Evolutionary conservation across 345 rosid genomes (phyloP), one percentile per base, ranked within the genome.

Genomic region (Ailanthus altissimus): DNA sequence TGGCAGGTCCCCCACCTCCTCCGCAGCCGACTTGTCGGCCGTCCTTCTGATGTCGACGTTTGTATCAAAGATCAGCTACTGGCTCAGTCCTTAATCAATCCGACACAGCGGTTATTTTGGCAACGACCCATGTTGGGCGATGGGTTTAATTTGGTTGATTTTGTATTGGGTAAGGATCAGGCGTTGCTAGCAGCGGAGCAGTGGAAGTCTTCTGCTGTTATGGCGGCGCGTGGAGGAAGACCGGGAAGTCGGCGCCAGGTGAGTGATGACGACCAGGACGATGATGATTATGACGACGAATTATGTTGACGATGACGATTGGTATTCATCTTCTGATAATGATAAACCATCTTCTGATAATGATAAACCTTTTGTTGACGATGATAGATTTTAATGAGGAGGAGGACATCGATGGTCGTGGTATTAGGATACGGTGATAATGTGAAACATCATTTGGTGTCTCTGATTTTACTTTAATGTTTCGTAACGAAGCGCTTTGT

Each of bases 1-100:
- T 53, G 73, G 77, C 4, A 78, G 57, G 67, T 56, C 26, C 69
- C 81, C 9, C 73, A 46, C 10, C 53, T 47, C 13, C 74, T 78
- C 59, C 74, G 74, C 2, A 46, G 73, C 68, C 70, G 54, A n/a
- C 38, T 66, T 18, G 58, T 25, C 8, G 58, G 58, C n/a, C 43
- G 12, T 3, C 6, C 67, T 5, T 15, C 43, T 14, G 25, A 32
- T 20, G 4, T 50, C 43, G 7, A 47, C n/a, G 21, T 68, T 50
- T 28, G 13, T 8, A 16, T 7, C 11, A 68, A 68, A 68, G 58
- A 68, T 14, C 57, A 14, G 42, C 43, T 47, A 25, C 12, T 67
- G 18, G 4, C 36, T 26, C 56, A 25, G 72, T 50, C 58, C 14
- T 26, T 68, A 26, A 47, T 7, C 23, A 49, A 16, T 15, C 58